Percentiles rank a stretch among this genome's conserved stretches.
These are phyloP conservation scores for Gliomastix tumulicola DNA, from an alignment of 2,329 filamentous ascomycete genomes.

Conservation along the genomic window DNA sequence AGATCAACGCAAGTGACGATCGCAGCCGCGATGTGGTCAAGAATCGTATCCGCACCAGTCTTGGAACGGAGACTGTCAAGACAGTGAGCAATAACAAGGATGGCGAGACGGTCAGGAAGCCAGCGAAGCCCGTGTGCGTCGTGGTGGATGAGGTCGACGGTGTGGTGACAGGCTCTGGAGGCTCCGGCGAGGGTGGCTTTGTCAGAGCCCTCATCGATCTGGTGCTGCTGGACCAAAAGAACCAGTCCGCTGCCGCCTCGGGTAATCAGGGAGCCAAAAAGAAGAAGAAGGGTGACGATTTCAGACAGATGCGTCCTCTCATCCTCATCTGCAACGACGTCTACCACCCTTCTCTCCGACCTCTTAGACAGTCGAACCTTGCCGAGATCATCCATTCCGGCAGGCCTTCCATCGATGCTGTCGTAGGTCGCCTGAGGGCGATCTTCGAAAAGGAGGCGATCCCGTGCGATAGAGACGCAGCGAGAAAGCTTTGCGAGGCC, in stretches of 20 bases:
- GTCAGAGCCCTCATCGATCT: constrained; percentile 92
- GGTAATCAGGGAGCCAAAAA: constrained; percentile 17
- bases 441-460: constrained; percentile 90
- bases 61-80: constrained; percentile 92
- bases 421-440: constrained; percentile 70
- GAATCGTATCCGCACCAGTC: constrained; percentile 80
- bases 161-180: constrained; percentile 73
- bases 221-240: constrained; percentile 79
- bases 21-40: constrained; percentile 84
- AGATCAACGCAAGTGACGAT: constrained; percentile 98
- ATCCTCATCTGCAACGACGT: constrained; percentile 97
- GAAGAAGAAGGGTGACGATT: constrained; percentile 77
- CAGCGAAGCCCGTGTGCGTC: constrained; percentile 83
- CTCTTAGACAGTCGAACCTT: constrained; percentile 73
- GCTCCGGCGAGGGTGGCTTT: constrained; percentile 83
- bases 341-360: constrained; percentile 83
- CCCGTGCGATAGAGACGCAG: constrained; percentile 80
- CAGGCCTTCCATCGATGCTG: constrained; percentile 79
- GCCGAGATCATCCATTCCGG: constrained; percentile 91
- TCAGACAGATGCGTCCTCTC: constrained; percentile 78
- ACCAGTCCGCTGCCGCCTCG: constrained; percentile 23
- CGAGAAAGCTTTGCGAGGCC: constrained; percentile 75
- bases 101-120: constrained; percentile 52
- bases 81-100: constrained; percentile 56
- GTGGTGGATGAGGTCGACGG: constrained; percentile 96